A percentile compares a stretch with the other conserved stretches of the same genome.
Evolutionary conservation across 2,329 filamentous ascomycete genomes (phyloP).

Genomic region (Exophiala calicioides): DNA sequence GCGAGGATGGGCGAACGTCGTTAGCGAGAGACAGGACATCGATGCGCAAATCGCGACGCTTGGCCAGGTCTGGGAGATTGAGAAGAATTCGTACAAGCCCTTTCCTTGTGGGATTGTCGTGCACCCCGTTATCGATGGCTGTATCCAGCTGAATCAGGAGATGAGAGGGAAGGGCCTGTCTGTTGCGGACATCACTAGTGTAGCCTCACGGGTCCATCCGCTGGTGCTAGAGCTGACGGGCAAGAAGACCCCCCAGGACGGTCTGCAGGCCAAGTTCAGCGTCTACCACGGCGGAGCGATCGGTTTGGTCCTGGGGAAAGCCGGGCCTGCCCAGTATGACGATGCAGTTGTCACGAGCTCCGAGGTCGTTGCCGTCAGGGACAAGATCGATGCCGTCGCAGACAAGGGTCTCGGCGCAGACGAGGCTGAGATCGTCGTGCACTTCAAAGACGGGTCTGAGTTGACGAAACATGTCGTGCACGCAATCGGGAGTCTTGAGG

Average conservation of each 20-base stretch:
- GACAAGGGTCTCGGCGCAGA: constrained; percentile 46
- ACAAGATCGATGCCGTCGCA: constrained; percentile 47
- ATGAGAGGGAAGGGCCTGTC: constrained; percentile 36
- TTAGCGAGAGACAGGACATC: constrained; percentile 44
- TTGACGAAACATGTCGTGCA: constrained; percentile 51
- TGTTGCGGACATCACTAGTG: constrained; percentile 39
- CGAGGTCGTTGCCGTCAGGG: constrained; percentile 46
- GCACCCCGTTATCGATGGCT: constrained; percentile 57
- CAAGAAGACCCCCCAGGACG: constrained; percentile 52
- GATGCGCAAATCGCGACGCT: constrained; percentile 42
- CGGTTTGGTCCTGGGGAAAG: constrained; percentile 53
- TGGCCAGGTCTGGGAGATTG: constrained; percentile 51
- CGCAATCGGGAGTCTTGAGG: constrained; percentile 53
- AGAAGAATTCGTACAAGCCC: constrained; percentile 58
- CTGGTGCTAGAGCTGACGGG: constrained; percentile 56
- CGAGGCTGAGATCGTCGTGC: constrained; percentile 44
- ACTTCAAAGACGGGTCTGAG: constrained; percentile 39
- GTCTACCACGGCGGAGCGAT: constrained; percentile 58
- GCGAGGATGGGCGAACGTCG: constrained; percentile 56
- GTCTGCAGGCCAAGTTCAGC: constrained; percentile 57
- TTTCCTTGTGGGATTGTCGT: constrained; percentile 61
- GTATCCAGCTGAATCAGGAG: constrained; percentile 49
- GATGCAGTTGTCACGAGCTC: constrained; percentile 48
- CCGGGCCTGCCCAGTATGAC: constrained; percentile 54
- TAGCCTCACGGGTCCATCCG: constrained; percentile 52